Evolutionary conservation across 1,139 yeast genomes (phyloP).

Genomic region (Kodamaea sp.): DNA sequence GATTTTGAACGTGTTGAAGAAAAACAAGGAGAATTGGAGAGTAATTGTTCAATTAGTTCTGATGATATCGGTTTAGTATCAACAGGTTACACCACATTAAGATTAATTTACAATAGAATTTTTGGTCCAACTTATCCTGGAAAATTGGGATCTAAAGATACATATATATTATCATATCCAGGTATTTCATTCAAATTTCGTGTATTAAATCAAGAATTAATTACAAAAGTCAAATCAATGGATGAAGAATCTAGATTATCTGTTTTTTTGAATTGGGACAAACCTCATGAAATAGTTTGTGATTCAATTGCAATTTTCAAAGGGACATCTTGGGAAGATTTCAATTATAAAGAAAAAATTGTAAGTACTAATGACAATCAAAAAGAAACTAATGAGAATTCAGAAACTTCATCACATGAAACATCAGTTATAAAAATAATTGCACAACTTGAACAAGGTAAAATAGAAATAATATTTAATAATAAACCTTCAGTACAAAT

Average conservation of each 20-base stretch:
- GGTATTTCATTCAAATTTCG: conserved; percentile 50
- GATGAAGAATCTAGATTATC: conserved; percentile 23
- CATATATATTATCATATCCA: conserved; percentile 50
- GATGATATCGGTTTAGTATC: conserved; percentile 7
- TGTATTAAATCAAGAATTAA: conserved; percentile 17
- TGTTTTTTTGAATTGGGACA: conserved; percentile 32
- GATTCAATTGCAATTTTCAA: conserved; percentile 33
- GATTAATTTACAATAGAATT: conserved; percentile 49
- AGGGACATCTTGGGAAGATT: conserved; percentile 30
- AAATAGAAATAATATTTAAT: conserved; percentile 4
- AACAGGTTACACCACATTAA: conserved; percentile 26
- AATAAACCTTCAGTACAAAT: conserved; percentile 5
- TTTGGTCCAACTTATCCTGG: conserved; percentile 70
- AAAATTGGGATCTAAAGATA: conserved; percentile 15
- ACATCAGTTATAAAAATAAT: no score
- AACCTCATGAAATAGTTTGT: conserved; percentile 32
- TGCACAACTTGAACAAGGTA: conserved; percentile 6
- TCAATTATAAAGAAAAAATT: conserved; percentile 10
- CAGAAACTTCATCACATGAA: conserved; percentile 1
- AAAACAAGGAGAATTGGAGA: conserved; percentile 3
- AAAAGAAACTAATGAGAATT: neutral
- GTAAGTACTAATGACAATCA: neutral
- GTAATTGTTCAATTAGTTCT: conserved; percentile 6
- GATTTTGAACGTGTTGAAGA: conserved; percentile 12
- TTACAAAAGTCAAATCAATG: conserved; percentile 13